Base-by-base conservation (phyloP, 192 early-diverging fungal genomes). In the Coemansia sp. region DNA sequence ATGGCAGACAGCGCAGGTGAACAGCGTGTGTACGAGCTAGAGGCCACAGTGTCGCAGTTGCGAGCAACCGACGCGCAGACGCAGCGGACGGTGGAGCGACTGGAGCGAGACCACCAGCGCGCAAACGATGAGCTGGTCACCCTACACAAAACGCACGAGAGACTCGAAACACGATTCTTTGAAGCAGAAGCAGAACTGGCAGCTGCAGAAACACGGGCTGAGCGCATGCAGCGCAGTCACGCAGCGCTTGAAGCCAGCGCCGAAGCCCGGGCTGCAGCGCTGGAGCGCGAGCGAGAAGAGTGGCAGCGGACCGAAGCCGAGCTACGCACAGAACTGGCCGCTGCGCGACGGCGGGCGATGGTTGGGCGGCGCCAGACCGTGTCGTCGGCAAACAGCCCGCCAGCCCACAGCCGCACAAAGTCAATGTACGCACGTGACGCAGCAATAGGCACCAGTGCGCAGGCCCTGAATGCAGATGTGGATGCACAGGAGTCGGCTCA, bases 301-400 rank as follows among this genome's bases (percentile, higher is more conserved):
- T 66, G 73, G 79, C 67, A 64, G 61, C 60, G 58, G 14, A 60
- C 44, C 31, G 76, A 79, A 44, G 38, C 66, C 2, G 79, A 82
- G 34, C 70, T 73, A 38, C 59, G 47, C 46, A 17, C 56, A 10
- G 74, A 82, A 58, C 68, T 82, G 34, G 71, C 70, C 1, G 68
- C 70, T 1, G 70, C 71, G 47, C 76, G 70, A 61, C 71, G 74
- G 50, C 60, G 64, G 34, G 79, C 71, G 42, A 44, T 56, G 18
- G 47, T 68, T 17, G 70, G 66, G 58, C 67, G 79, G 1, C 70
- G 79, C 24, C 74, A 76, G 64, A 82, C 79, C 2, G 79, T 76
- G 53, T 73, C 79, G n/a, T 47, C 61, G 4, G 57, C 50, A 11
- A 20, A 15, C 28, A 28, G 51, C 51, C 53, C 53, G n/a, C 64